Percentiles rank a stretch among this genome's conserved stretches.
These are phyloP conservation scores for Suillus weaverae DNA, from an alignment of 768 basidiomycete species.

Conservation along the genomic window DNA sequence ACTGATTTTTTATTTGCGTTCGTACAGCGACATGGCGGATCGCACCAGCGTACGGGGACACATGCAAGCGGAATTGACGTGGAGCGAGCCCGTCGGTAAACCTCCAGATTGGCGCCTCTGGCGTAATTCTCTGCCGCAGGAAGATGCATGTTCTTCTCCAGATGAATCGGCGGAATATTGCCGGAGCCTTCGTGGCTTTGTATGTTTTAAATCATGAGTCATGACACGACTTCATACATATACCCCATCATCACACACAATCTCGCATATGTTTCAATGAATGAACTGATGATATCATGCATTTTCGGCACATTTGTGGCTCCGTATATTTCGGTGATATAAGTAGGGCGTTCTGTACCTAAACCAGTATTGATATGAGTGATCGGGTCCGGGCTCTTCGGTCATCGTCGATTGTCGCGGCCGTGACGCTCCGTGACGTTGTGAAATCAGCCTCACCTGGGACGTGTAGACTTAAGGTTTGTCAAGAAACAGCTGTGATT, in stretches of 20 bases:
- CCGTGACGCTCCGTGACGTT: neutral
- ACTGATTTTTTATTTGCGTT: constrained; percentile 8
- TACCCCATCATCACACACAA: neutral
- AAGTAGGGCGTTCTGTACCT: neutral
- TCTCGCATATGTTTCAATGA: neutral
- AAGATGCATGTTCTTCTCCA: constrained; percentile 13
- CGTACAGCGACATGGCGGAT: constrained; percentile 69
- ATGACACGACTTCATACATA: neutral
- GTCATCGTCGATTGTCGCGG: neutral
- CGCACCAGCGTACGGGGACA: constrained; percentile 60
- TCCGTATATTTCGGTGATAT: neutral
- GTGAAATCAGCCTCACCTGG: neutral
- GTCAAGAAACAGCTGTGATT: neutral
- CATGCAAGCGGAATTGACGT: constrained; percentile 47
- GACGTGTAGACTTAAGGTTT: neutral
- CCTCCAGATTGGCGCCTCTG: constrained; percentile 54
- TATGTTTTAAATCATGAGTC: constrained; percentile 43
- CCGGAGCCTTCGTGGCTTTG: constrained; percentile 51
- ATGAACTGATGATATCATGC: neutral
- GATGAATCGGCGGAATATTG: constrained; percentile 36
- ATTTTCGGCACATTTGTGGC: neutral
- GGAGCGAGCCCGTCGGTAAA: constrained; percentile 51
- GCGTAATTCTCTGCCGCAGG: constrained; percentile 36
- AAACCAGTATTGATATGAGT: neutral
- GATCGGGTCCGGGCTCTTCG: neutral